phyloP scores from a whole-genome alignment of 352 stramenopile species.

The Pythium dissotocum region DNA sequence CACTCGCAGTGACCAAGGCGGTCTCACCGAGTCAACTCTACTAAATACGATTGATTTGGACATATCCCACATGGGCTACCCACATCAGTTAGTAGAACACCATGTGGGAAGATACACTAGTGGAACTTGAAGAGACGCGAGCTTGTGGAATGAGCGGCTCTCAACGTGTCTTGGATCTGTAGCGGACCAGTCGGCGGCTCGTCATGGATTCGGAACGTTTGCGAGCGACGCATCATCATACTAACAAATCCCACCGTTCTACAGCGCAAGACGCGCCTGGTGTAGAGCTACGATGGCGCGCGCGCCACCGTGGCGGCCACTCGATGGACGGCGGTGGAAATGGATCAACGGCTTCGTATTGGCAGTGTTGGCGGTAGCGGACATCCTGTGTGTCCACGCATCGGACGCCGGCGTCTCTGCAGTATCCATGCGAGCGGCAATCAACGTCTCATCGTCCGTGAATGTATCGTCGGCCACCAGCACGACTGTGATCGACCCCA shows the following conservation, averaged over 20 bases:
- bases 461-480: not conserved
- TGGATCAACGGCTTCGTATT: not conserved
- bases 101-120: not conserved
- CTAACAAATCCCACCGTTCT: not conserved
- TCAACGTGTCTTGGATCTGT: not conserved
- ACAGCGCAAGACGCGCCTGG: not conserved
- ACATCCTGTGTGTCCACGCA: not conserved
- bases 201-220: slow-evolving; percentile 2
- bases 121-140: not conserved
- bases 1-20: not conserved
- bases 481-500: slow-evolving; percentile 28
- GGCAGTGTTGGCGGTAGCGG: not conserved
- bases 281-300: not conserved
- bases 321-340: slow-evolving; percentile 2
- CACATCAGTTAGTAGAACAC: not conserved
- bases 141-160: not conserved
- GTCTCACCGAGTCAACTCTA: not conserved
- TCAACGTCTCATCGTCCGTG: not conserved
- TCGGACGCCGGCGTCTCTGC: not conserved
- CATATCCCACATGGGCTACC: not conserved
- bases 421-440: not conserved
- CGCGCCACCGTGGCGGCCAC: not conserved
- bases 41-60: not conserved
- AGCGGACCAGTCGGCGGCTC: not conserved
- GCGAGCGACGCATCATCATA: not conserved